These are phyloP conservation scores for Rutidosis leptorrhynchoides DNA, from an alignment of 129 eudicot genomes.

Conservation along the genomic window DNA sequence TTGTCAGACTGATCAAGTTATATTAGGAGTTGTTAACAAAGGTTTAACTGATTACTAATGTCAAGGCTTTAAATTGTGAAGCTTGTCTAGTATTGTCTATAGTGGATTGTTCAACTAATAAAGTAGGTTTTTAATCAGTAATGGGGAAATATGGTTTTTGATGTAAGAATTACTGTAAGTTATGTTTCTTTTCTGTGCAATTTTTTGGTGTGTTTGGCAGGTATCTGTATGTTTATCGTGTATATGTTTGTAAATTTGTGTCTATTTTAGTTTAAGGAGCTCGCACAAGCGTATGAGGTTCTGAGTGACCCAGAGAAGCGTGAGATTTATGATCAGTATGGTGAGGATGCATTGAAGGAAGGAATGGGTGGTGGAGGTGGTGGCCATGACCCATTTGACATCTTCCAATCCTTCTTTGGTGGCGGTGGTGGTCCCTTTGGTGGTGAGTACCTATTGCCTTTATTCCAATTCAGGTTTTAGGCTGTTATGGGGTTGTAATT, in stretches of 20 bases:
- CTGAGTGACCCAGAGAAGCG: constrained; percentile 83
- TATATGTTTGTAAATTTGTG: background rate
- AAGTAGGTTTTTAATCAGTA: background rate
- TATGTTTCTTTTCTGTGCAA: background rate
- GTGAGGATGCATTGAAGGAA: constrained; percentile 90
- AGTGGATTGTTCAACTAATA: background rate
- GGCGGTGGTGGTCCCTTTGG: constrained; percentile 77
- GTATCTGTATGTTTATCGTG: background rate
- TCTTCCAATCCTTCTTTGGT: constrained; percentile 81
- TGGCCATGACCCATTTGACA: constrained; percentile 82
- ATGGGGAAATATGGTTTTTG: background rate
- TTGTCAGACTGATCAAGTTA: background rate
- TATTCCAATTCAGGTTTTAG: background rate
- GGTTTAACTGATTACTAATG: background rate
- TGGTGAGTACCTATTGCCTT: constrained; percentile 29
- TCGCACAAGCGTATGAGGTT: constrained; percentile 82
- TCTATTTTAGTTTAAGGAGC: constrained; percentile 57
- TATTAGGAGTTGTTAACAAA: background rate
- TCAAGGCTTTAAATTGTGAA: background rate
- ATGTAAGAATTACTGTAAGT: too few relatives aligned
- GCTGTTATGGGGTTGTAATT: background rate
- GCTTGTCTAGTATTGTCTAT: background rate
- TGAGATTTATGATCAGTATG: constrained; percentile 81
- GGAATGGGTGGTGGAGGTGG: constrained; percentile 86
- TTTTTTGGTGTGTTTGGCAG: background rate